phyloP scores from a whole-genome alignment of 2,329 filamentous ascomycete species.

The Arthrobotrys musiformis region DNA sequence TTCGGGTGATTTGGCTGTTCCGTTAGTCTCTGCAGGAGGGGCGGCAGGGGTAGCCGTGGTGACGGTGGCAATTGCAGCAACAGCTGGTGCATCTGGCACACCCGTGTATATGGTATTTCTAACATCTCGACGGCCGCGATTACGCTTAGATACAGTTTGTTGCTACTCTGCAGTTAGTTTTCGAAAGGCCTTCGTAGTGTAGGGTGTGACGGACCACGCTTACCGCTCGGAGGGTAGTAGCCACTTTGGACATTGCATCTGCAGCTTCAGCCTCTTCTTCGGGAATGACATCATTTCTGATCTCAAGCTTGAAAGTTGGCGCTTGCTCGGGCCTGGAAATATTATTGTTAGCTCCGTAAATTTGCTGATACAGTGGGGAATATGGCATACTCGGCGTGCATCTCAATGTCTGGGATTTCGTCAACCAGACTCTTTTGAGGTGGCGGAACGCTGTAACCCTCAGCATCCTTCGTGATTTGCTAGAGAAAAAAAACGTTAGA shows the following conservation, averaged over 20 bases:
- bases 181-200: neutral
- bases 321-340: conserved; percentile 62
- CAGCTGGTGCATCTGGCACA: conserved; percentile 72
- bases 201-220: conserved; percentile 55
- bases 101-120: conserved; percentile 76
- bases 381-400: conserved; percentile 56
- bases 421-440: conserved; percentile 67
- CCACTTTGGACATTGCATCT: conserved; percentile 79
- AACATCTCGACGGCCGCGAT: conserved; percentile 88
- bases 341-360: conserved; percentile 55
- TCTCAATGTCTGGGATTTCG: conserved; percentile 62
- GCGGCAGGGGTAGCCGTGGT: neutral
- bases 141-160: conserved; percentile 76
- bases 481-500: neutral
- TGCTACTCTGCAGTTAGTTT: conserved; percentile 63
- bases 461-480: conserved; percentile 72
- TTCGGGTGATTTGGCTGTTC: conserved; percentile 37
- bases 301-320: conserved; percentile 78
- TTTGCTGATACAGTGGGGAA: neutral
- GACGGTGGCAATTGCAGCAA: conserved; percentile 57
- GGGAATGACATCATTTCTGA: conserved; percentile 79
- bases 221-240: conserved; percentile 75
- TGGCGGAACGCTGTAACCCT: conserved; percentile 80
- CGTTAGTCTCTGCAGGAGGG: conserved; percentile 55
- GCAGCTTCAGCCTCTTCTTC: conserved; percentile 80